A percentile compares a stretch with the other conserved stretches of the same genome.
These are phyloP conservation scores for Pythium plurisporium DNA, from an alignment of 352 stramenopile genomes.

Conservation along the genomic window DNA sequence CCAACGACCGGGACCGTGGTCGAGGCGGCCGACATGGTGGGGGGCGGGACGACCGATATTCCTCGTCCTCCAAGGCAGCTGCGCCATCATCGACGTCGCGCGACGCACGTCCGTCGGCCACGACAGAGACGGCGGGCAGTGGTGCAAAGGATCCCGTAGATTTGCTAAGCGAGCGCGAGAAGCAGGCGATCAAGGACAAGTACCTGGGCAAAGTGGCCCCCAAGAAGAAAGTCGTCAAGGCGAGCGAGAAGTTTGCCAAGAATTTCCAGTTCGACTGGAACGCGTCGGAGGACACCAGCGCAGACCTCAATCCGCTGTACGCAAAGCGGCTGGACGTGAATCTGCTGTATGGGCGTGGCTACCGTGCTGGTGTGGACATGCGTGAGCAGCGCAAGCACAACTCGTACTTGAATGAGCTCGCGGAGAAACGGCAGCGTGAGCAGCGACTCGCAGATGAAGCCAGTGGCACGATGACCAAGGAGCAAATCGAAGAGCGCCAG, in stretches of 20 bases:
- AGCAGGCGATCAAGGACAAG: conserved; percentile 84
- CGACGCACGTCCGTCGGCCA: background rate
- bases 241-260: conserved; percentile 91
- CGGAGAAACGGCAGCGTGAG: conserved; percentile 82
- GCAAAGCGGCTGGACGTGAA: conserved; percentile 86
- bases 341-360: conserved; percentile 89
- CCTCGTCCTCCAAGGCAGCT: background rate
- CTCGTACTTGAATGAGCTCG: conserved; percentile 85
- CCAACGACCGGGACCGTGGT: too few species aligned
- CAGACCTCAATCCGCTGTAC: conserved; percentile 91
- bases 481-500: conserved; percentile 56
- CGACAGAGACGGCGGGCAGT: background rate
- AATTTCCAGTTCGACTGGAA: conserved; percentile 96
- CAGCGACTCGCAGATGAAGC: conserved; percentile 60
- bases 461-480: conserved; percentile 51
- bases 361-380: conserved; percentile 92
- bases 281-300: conserved; percentile 87
- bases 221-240: conserved; percentile 90
- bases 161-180: conserved; percentile 61
- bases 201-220: conserved; percentile 84
- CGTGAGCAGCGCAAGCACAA: conserved; percentile 91
- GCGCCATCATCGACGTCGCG: background rate
- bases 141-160: conserved; percentile 6
- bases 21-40: background rate
- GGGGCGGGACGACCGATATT: background rate